Evolutionary conservation across 352 stramenopile genomes (phyloP), one percentile per base, ranked within the genome.

Genomic region (Paralagenidium karlingii): DNA sequence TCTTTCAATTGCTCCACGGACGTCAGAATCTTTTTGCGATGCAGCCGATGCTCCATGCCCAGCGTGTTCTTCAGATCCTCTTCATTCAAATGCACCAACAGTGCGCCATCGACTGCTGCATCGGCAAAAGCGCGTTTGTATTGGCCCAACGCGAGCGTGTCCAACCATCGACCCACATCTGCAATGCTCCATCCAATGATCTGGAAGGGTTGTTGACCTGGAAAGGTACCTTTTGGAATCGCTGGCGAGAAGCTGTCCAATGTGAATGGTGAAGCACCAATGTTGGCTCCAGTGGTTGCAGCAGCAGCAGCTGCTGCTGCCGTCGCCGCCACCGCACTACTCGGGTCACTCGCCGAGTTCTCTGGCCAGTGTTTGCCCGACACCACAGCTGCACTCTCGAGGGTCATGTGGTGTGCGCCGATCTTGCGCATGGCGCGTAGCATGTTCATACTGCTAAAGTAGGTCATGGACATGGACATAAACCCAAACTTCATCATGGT

Each of bases 401-500:
- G 84, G 33, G 89, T 89, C 22, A 94, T 81, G 61, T 96, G 83
- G 29, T 89, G 80, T 3, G 84, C 79, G 15, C 81, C 80, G 18
- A 97, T 94, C 58, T 89, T 92, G 40, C 90, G 79, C 87, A 98
- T 96, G n/a, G 92, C 92, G 16, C 82, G 75, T 47, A 98, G 90
- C 87, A 97, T 97, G 67, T 97, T 98, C 53, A 98, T 85, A 40
- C 79, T 95, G 51, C 81, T 96, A 45, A 98, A 98, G 63, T 97
- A 98, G 8, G 92, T 97, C 77, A 98, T 94, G 34, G 71, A 94
- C 89, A 97, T 98, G 52, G 74, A 94, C 88, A 97, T 97, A 61
- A 98, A 98, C 24, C 92, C 92, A 52, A 98, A 98, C 63, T 98
- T 98, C 92, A 98, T 97, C 67, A 98, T 90, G 15, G 86, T 96